Evolutionary conservation across 129 eudicot species (phyloP), one percentile per base, ranked within the genome.

Genomic region (Centrapalus pauciflorus): DNA sequence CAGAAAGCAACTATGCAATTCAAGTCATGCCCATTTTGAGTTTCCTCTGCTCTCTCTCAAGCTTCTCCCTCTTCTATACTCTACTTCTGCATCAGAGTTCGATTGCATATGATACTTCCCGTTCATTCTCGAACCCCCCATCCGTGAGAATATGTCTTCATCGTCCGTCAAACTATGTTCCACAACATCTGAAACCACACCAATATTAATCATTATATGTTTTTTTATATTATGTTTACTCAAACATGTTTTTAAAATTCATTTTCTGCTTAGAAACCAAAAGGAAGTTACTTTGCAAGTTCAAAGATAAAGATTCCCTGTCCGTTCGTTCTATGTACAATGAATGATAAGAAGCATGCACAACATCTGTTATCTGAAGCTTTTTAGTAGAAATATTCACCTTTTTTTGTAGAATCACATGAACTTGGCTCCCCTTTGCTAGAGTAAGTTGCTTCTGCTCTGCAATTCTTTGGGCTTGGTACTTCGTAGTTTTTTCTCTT

Each of bases 71-170:
- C 99, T 86, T 74, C 96, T 84, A 73, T 93, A 93, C 29, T 93
- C 99, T 21, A 85, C 66, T 77, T 93, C 99, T 8, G 99, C 99
- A 80, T 93, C 99, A 19, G 99, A 93, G 74, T 81, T 86, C 30
- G 96, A 82, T 19, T 72, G 79, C 67, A 38, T 58, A 6, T 74
- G 72, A 75, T 72, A 79, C 74, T 85, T 87, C 37, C 83, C 75
- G 35, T 72, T 74, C 43, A 26, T 67, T 77, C 89, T 79, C 7
- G 80, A 59, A 69, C 69, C 74, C 35, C 89, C 87, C 91, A 83
- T 83, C 71, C 62, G 83, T 17, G 89, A 77, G 64, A 82, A 85
- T 27, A 88, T 79, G 70, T 75, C 91, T 13, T 90, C 95, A 9
- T 78, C 90, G 29, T 88, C 98, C 16, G 84, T 88, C 66, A 88